Percentiles rank a stretch among this genome's conserved stretches.
phyloP scores from a whole-genome alignment of 805 yeast genomes.

The Candida qinlingensis region DNA sequence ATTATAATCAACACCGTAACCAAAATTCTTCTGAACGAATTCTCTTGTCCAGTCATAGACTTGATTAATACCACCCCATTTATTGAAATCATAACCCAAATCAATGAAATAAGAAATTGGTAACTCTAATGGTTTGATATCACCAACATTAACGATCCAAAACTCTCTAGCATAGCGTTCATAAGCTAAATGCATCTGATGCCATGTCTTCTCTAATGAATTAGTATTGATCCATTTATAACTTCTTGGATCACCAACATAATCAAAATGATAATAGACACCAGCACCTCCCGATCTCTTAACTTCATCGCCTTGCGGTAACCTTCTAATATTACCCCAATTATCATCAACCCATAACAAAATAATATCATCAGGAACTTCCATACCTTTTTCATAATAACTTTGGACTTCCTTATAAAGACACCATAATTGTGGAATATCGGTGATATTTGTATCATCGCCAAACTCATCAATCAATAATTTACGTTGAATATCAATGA shows the following conservation, averaged over 20 bases:
- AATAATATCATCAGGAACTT: slow-evolving; percentile 10
- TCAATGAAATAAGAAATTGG: slow-evolving; percentile 13
- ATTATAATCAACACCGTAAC: not conserved
- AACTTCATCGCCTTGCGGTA: slow-evolving; percentile 10
- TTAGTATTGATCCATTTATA: slow-evolving; percentile 13
- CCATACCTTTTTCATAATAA: slow-evolving; percentile 9
- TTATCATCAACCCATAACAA: slow-evolving; percentile 12
- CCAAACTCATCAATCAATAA: slow-evolving; percentile 7
- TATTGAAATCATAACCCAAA: slow-evolving; percentile 10
- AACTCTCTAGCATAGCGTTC: slow-evolving; percentile 9
- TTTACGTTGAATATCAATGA: slow-evolving; percentile 7
- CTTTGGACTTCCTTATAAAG: slow-evolving; percentile 12
- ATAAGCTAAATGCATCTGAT: slow-evolving; percentile 12
- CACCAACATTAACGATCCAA: slow-evolving; percentile 14
- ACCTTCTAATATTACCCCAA: slow-evolving; percentile 13
- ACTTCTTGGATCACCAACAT: slow-evolving; percentile 13
- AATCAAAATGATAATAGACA: slow-evolving; percentile 13
- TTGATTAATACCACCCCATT: slow-evolving; percentile 5
- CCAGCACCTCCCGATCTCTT: slow-evolving; percentile 12
- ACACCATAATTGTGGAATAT: slow-evolving; percentile 13
- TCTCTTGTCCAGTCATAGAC: slow-evolving; percentile 7
- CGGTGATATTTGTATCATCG: slow-evolving; percentile 6
- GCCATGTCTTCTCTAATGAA: slow-evolving; percentile 12
- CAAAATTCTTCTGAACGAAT: slow-evolving; percentile 7
- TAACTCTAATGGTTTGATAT: slow-evolving; percentile 10